Evolutionary conservation across 2,329 filamentous ascomycete species (phyloP).

Genomic region (Microcyclosporella mali): DNA sequence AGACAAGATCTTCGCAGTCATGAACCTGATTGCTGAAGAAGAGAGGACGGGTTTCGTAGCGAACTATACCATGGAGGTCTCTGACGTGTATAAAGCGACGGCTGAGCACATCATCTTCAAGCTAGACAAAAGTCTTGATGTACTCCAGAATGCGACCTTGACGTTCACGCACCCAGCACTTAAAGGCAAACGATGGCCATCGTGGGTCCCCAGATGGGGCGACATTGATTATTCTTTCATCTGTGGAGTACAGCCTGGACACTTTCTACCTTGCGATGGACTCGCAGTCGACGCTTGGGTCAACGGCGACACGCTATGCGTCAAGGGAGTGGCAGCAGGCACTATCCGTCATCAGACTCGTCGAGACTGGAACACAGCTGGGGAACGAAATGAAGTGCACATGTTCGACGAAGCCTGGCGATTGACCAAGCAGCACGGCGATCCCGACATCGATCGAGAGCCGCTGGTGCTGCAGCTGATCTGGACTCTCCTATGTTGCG

Average conservation of each 20-base stretch:
- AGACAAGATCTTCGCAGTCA: constrained; percentile 1
- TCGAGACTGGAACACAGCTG: not conserved
- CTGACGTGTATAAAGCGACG: not conserved
- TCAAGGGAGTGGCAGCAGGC: not conserved
- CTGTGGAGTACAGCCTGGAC: not conserved
- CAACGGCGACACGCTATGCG: not conserved
- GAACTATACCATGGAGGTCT: not conserved
- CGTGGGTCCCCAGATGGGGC: not conserved
- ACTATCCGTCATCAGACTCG: not conserved
- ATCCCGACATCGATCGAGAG: not conserved
- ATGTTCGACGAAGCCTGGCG: not conserved
- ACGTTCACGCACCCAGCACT: not conserved
- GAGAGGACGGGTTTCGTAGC: not conserved
- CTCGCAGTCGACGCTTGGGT: not conserved
- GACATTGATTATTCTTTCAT: not conserved
- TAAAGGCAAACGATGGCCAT: not conserved
- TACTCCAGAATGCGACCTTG: not conserved
- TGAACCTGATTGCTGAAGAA: not conserved
- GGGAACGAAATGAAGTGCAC: not conserved
- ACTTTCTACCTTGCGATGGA: not conserved
- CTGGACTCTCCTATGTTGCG: not conserved
- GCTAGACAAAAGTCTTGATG: not conserved
- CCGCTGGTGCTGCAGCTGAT: not conserved
- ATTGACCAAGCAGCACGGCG: not conserved
- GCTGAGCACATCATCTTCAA: not conserved